A percentile compares a stretch with the other conserved stretches of the same genome.
Evolutionary conservation across 768 basidiomycete genomes (phyloP).

Genomic region (Cystofilobasidium ferigula): DNA sequence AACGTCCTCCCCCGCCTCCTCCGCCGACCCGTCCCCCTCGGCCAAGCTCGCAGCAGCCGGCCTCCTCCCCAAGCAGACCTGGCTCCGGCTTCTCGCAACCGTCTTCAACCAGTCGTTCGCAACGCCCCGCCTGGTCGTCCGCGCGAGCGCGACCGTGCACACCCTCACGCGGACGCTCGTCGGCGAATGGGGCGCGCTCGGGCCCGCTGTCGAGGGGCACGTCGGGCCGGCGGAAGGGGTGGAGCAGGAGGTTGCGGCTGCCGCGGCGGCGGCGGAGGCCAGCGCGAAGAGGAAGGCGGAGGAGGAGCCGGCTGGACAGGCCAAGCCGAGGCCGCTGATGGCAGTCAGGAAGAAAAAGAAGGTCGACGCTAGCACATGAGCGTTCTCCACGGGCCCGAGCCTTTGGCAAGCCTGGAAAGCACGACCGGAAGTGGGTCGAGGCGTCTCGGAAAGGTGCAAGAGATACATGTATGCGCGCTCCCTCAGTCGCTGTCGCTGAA

Average conservation of each 20-base stretch:
- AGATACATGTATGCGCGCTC: no score
- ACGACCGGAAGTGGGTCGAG: no score
- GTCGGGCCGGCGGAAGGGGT: background rate
- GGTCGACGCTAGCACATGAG: no score
- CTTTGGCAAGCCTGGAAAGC: no score
- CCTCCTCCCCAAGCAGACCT: conserved; percentile 12
- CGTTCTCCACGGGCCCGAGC: no score
- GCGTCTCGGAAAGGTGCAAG: no score
- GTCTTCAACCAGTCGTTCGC: conserved; percentile 16
- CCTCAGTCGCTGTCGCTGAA: conserved; percentile 1
- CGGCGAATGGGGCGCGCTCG: conserved; percentile 39
- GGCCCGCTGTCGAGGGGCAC: background rate
- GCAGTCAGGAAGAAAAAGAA: background rate
- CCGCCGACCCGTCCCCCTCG: conserved; percentile 46
- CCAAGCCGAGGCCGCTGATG: background rate
- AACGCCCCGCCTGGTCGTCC: conserved; percentile 8
- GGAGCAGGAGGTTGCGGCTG: no score
- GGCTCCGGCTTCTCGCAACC: conserved; percentile 8
- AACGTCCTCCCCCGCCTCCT: conserved; percentile 19
- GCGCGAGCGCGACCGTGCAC: conserved; percentile 49
- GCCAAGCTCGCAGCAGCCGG: conserved; percentile 37
- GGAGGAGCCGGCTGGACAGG: background rate
- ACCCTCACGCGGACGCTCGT: conserved; percentile 63
- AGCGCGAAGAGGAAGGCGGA: background rate
- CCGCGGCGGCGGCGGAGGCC: no score